Conservation (phyloP, 2,329 filamentous ascomycete species). For the Zymoseptoria brevis region DNA sequence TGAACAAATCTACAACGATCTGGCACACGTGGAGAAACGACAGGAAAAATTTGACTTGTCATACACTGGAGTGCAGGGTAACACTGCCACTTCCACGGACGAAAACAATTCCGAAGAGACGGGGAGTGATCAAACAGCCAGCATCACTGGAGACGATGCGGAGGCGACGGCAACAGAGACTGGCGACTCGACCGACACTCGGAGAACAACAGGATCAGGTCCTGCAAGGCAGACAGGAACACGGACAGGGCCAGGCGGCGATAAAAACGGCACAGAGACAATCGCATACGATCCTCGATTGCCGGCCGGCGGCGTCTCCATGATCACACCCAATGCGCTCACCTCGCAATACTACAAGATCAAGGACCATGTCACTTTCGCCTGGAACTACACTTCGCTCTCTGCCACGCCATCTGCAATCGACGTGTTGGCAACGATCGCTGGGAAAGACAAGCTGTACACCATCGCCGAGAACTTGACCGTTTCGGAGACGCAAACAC, state of each 20-base stretch:
- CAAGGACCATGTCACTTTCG: constrained; percentile 54
- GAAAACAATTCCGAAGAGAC: background rate
- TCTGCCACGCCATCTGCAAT: constrained; percentile 50
- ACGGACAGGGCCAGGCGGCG: constrained; percentile 13
- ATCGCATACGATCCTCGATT: constrained; percentile 44
- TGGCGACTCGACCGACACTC: constrained; percentile 9
- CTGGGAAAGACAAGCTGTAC: constrained; percentile 51
- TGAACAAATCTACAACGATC: constrained; percentile 21
- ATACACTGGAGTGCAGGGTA: constrained; percentile 15
- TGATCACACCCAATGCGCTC: constrained; percentile 51
- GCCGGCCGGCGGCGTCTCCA: constrained; percentile 52
- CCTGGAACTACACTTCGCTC: constrained; percentile 62
- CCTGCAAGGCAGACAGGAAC: constrained; percentile 17
- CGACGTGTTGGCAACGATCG: constrained; percentile 56
- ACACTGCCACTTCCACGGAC: constrained; percentile 19
- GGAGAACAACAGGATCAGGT: constrained; percentile 7
- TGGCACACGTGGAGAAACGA: constrained; percentile 22
- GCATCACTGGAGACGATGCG: constrained; percentile 2
- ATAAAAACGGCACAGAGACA: constrained; percentile 23
- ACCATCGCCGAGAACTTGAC: constrained; percentile 54
- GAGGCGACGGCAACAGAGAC: constrained; percentile 12
- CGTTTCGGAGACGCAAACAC: constrained; percentile 36
- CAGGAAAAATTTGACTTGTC: constrained; percentile 20
- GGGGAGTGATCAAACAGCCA: background rate
- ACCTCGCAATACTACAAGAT: constrained; percentile 55